Evolutionary conservation across 768 basidiomycete genomes (phyloP).

Genomic region (Cystofilobasidium macerans): DNA sequence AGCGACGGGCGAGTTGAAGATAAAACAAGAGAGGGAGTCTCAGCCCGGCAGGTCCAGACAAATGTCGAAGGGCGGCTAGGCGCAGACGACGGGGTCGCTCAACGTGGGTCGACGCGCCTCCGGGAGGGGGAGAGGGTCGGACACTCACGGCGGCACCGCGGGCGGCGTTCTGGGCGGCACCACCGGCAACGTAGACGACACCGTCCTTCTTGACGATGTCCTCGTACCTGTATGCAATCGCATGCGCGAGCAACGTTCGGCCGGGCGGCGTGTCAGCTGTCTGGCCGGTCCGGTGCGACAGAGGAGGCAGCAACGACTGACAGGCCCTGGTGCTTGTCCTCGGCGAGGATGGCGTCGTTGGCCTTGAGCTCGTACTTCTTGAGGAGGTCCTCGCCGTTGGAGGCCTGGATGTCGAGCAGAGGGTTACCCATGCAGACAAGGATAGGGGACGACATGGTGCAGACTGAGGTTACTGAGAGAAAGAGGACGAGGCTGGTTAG

Average conservation of each 20-base stretch:
- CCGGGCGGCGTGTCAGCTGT: too few species aligned
- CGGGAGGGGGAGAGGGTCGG: not conserved
- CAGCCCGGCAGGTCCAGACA: too few species aligned
- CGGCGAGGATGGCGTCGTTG: constrained; percentile 92
- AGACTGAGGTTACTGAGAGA: too few species aligned
- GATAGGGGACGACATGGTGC: constrained; percentile 30
- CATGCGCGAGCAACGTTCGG: not conserved
- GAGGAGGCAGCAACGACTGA: constrained; percentile 1
- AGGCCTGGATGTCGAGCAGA: constrained; percentile 72
- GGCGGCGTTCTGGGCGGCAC: constrained; percentile 92
- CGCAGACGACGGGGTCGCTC: not conserved
- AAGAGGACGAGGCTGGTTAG: too few species aligned
- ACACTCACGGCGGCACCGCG: constrained; percentile 84
- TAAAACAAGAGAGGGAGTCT: too few species aligned
- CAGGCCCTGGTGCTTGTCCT: constrained; percentile 57
- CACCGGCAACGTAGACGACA: constrained; percentile 87
- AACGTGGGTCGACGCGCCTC: not conserved
- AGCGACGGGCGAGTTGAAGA: too few species aligned
- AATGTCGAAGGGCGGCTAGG: not conserved
- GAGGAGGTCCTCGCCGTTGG: constrained; percentile 66
- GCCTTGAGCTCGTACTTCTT: constrained; percentile 81
- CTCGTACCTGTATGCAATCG: constrained; percentile 58
- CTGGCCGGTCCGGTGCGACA: too few species aligned
- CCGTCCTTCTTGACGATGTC: constrained; percentile 65
- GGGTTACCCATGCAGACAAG: constrained; percentile 93